Evolutionary conservation across 352 stramenopile genomes (phyloP).

Genomic region (Globisporangium apiculatum): DNA sequence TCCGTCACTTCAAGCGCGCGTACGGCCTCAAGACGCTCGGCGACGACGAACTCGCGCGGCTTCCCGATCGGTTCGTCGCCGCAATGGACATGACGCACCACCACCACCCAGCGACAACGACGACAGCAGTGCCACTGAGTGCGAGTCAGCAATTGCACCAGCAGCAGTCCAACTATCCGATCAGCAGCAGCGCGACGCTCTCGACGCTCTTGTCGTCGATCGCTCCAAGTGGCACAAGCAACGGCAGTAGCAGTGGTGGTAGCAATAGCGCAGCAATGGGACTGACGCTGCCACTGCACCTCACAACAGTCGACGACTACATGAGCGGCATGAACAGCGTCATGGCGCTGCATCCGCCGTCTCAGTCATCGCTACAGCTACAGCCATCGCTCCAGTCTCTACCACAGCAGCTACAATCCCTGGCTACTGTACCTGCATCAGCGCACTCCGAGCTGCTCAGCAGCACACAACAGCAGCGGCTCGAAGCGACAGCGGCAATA

Average conservation of each 20-base stretch:
- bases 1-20: constrained; percentile 62
- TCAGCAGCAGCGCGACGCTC: background rate
- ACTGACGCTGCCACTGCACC: background rate
- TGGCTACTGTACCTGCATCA: background rate
- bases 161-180: background rate
- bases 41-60: constrained; percentile 38
- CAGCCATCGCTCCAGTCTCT: constrained; percentile 2
- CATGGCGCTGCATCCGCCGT: constrained; percentile 2
- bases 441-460: background rate
- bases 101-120: background rate
- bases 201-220: background rate
- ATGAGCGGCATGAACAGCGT: constrained; percentile 20
- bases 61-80: constrained; percentile 49
- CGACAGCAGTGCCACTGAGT: too few species aligned
- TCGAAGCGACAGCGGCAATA: constrained; percentile 22
- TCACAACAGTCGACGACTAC: constrained; percentile 22
- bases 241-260: background rate
- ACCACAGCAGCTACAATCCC: constrained; percentile 6
- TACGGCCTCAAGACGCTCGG: constrained; percentile 49
- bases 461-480: constrained; percentile 6
- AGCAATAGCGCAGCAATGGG: background rate
- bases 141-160: background rate
- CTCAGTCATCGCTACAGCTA: background rate
- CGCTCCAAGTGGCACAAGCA: background rate
- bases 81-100: constrained; percentile 43